Conservation (phyloP, 1,284 basidiomycete genomes). For the Ganoderma meredithae region DNA sequence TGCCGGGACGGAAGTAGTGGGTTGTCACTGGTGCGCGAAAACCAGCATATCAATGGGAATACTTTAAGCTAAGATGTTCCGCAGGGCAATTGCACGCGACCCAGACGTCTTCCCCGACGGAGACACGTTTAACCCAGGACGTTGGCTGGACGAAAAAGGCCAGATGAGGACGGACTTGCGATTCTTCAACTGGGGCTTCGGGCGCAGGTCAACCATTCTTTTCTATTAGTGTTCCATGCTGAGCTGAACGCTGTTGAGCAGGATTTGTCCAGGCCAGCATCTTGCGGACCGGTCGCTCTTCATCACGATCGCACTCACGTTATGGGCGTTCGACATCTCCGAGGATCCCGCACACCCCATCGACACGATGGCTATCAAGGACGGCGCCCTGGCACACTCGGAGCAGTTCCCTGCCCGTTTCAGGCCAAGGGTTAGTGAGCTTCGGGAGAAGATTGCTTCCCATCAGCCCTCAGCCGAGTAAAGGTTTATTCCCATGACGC, state of each 20-base stretch:
- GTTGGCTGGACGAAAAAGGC: conserved; percentile 62
- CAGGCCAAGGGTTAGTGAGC: conserved; percentile 29
- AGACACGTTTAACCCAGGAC: conserved; percentile 61
- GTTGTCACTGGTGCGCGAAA: conserved; percentile 60
- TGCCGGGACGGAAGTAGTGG: conserved; percentile 63
- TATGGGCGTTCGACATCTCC: conserved; percentile 66
- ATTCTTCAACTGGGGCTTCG: conserved; percentile 65
- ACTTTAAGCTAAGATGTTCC: neutral
- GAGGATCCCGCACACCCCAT: conserved; percentile 58
- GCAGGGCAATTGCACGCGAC: conserved; percentile 61
- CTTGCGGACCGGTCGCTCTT: conserved; percentile 65
- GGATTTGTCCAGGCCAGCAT: conserved; percentile 67
- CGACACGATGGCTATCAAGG: conserved; percentile 62
- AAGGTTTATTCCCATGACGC: neutral
- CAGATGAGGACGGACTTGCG: conserved; percentile 56
- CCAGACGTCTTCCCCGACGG: conserved; percentile 64
- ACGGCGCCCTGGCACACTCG: conserved; percentile 64
- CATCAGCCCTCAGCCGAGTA: conserved; percentile 21
- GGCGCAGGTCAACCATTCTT: conserved; percentile 52
- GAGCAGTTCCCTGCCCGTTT: conserved; percentile 61
- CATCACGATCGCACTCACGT: conserved; percentile 61
- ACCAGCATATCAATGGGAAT: too few relatives aligned
- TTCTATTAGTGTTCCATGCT: neutral
- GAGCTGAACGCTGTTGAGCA: conserved; percentile 27
- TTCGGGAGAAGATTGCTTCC: conserved; percentile 21